Percentiles rank a stretch among this genome's conserved stretches.
Conservation (phyloP, 495 filamentous ascomycete genomes). For the Trichoderma orchidacearum region DNA sequence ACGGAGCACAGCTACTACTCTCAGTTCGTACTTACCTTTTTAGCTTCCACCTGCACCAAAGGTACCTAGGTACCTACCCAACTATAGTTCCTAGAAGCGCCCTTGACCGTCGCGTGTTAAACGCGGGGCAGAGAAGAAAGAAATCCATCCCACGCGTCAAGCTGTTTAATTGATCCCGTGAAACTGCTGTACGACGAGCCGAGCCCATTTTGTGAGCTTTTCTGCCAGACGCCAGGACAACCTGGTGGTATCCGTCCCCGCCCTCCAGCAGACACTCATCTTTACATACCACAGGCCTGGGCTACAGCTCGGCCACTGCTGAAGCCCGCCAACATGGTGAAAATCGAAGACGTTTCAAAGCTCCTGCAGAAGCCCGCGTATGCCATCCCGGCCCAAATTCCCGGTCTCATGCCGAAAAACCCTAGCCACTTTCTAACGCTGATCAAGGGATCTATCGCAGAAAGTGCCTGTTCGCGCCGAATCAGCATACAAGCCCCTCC, state of each 20-base stretch:
- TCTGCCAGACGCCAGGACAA: too few species aligned
- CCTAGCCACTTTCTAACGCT: constrained; percentile 1
- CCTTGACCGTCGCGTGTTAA: not conserved
- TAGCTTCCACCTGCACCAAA: not conserved
- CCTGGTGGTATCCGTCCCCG: too few species aligned
- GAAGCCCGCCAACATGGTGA: constrained; percentile 8
- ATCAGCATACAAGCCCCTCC: constrained; percentile 62
- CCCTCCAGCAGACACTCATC: not conserved
- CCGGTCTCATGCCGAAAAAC: not conserved
- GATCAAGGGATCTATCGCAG: constrained; percentile 21
- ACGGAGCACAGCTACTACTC: too few species aligned
- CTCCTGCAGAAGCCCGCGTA: constrained; percentile 24
- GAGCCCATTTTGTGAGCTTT: not conserved
- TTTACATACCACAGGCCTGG: not conserved
- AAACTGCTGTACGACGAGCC: too few species aligned
- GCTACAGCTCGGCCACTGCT: not conserved
- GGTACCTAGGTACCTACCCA: not conserved
- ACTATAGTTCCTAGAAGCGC: too few species aligned
- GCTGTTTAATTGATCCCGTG: too few species aligned
- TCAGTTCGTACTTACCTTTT: too few species aligned
- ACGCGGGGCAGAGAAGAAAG: not conserved
- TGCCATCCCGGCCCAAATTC: not conserved
- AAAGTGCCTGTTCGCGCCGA: constrained; percentile 24
- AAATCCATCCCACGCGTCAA: not conserved
- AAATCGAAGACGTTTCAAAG: constrained; percentile 13